Base-by-base conservation (phyloP, 1,284 basidiomycete species). In the Moniliella sp. region DNA sequence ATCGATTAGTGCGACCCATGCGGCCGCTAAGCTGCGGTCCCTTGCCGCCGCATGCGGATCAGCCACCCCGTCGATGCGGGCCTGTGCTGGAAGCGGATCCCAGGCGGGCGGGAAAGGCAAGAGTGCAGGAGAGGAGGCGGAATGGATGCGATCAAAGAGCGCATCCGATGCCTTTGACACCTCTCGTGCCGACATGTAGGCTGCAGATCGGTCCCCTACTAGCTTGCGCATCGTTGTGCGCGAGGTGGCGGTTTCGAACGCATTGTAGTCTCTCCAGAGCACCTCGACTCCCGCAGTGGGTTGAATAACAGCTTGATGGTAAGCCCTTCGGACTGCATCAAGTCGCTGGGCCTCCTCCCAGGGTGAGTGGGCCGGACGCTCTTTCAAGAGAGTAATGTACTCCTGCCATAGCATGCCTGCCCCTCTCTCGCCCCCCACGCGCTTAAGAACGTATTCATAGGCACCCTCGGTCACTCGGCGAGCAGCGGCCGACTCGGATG, bases 281-380 rank as follows among this genome's bases (percentile, higher is more conserved):
- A 69, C 68, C 62, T 94, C 86, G 47, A 97, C 74, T 50, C 84
- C 88, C 61, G 83, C 76, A 45, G 94, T 69, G 0, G 91, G 91
- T 14, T 91, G 81, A 48, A 81, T 78, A 18, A 94, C 78, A 0
- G 82, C 88, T 31, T 81, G 73, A 51, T 91, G 83, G 62, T 88
- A 93, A 3, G 81, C 74, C 56, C 81, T 82, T 34, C 88, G 75
- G 3, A 97, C 67, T 3, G 74, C 71, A 50, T 94, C 88, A 74
- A 83, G 84, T 61, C 86, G 83, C 57, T 88, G 81, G 50, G 88
- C 82, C 44, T 79, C 75, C 58, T 94, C 84, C 86, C 86, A 94
- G 8, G 14, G 79, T 78, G 27, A 75, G 77, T 11, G 69, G 11
- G 25, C 76, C 65, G 78, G 76, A 30, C 75, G 75, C 18, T 74